phyloP scores from a whole-genome alignment of 139 green algal species.

The Coelastrella sp. region DNA sequence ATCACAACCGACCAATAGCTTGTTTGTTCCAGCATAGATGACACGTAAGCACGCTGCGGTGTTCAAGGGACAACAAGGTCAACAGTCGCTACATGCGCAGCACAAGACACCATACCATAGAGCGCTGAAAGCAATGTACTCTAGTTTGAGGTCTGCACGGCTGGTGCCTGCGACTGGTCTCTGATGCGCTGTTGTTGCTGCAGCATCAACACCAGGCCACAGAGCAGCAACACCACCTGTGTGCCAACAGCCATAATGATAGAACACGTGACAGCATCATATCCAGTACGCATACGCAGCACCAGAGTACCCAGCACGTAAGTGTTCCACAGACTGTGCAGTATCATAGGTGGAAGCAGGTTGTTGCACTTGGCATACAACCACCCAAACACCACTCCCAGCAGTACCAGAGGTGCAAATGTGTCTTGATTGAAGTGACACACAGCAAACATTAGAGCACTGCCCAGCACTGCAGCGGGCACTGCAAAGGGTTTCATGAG shows the following conservation, averaged over 20 bases:
- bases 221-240: slow-evolving; percentile 22
- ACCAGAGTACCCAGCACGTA: slow-evolving; percentile 54
- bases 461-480: slow-evolving; percentile 59
- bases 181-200: neutral
- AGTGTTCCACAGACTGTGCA: slow-evolving; percentile 89
- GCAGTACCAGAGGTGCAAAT: slow-evolving; percentile 88
- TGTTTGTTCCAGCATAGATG: too few relatives aligned
- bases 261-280: neutral
- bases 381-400: slow-evolving; percentile 87
- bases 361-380: slow-evolving; percentile 75
- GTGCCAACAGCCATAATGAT: neutral
- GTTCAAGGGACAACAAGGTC: too few relatives aligned
- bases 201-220: slow-evolving; percentile 7
- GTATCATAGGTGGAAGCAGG: slow-evolving; percentile 78
- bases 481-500: slow-evolving; percentile 57
- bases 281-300: slow-evolving; percentile 5
- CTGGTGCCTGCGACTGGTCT: neutral
- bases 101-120: too few relatives aligned
- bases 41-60: too few relatives aligned
- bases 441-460: slow-evolving; percentile 82
- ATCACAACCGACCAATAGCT: too few relatives aligned
- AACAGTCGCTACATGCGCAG: too few relatives aligned
- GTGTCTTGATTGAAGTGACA: slow-evolving; percentile 89
- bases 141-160: neutral
- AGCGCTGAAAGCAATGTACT: too few relatives aligned